These are phyloP conservation scores for Kodamaea kakaduensis DNA, from an alignment of 805 yeast species.

Conservation along the genomic window DNA sequence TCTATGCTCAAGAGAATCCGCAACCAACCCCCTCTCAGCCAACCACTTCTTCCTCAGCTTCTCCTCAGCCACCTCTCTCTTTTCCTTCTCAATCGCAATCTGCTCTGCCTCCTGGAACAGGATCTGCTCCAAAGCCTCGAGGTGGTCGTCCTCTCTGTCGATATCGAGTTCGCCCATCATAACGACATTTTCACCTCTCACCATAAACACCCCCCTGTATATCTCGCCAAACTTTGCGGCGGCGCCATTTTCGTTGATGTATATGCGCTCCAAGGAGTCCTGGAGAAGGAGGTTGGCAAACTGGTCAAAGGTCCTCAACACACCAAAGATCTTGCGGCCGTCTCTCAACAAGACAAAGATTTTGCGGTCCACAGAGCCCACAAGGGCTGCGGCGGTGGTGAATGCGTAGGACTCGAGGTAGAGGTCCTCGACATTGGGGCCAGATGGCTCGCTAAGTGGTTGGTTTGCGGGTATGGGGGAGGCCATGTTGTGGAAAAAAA, in stretches of 20 bases:
- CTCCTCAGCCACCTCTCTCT: conserved; percentile 36
- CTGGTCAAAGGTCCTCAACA: conserved; percentile 91
- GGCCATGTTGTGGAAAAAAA: conserved; percentile 7
- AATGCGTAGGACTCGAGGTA: conserved; percentile 78
- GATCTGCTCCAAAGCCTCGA: conserved; percentile 52
- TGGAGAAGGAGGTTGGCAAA: conserved; percentile 90
- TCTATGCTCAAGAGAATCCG: conserved; percentile 45
- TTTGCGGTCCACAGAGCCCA: conserved; percentile 78
- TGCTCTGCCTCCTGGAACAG: conserved; percentile 59
- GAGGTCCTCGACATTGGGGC: conserved; percentile 47
- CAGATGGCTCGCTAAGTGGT: conserved; percentile 10
- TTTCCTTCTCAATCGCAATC: conserved; percentile 30
- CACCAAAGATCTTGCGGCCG: conserved; percentile 84
- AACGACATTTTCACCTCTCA: conserved; percentile 95
- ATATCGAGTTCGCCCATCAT: conserved; percentile 92
- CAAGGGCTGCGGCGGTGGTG: conserved; percentile 87
- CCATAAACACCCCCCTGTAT: conserved; percentile 75
- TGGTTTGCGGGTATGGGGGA: conserved; percentile 7
- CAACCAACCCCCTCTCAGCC: conserved; percentile 52
- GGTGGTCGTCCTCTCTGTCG: conserved; percentile 73
- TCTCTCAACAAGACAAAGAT: conserved; percentile 85
- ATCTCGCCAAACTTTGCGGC: conserved; percentile 63
- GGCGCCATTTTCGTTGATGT: conserved; percentile 35
- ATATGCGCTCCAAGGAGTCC: conserved; percentile 83
- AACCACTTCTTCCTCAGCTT: conserved; percentile 44